These are phyloP conservation scores for Stellera chamaejasme DNA, from an alignment of 345 rosid genomes.

Conservation along the genomic window DNA sequence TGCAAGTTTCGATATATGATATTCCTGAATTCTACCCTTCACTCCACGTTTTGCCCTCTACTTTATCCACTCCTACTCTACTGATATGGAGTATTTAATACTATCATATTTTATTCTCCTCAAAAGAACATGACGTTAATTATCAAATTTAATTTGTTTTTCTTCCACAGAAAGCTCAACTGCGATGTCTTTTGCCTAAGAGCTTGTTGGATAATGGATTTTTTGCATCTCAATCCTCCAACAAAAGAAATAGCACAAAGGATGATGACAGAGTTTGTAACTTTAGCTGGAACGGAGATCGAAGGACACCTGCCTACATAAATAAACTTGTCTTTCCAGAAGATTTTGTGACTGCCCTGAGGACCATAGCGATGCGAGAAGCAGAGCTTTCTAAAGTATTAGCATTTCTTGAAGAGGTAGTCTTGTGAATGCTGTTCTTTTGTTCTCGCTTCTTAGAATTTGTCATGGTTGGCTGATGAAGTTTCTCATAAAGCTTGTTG, in stretches of 20 bases:
- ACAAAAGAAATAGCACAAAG: slow-evolving; percentile 18
- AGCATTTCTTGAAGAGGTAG: slow-evolving; percentile 78
- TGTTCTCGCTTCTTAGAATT: neutral
- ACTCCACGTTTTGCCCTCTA: too few relatives aligned
- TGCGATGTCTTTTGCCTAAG: slow-evolving; percentile 79
- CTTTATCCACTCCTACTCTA: neutral
- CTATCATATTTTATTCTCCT: slow-evolving; percentile 1
- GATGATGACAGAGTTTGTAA: slow-evolving; percentile 24
- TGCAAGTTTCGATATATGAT: neutral
- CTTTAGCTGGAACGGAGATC: slow-evolving; percentile 94
- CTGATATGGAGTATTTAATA: neutral
- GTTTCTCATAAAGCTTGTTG: slow-evolving; percentile 46
- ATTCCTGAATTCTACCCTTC: neutral
- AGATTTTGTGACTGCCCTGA: slow-evolving; percentile 65
- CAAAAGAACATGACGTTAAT: neutral
- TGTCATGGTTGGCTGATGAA: slow-evolving; percentile 11
- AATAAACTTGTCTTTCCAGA: slow-evolving; percentile 78
- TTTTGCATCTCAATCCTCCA: slow-evolving; percentile 35
- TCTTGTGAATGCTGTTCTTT: slow-evolving; percentile 2
- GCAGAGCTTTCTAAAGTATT: slow-evolving; percentile 63
- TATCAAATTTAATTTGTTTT: slow-evolving; percentile 11
- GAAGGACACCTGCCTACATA: slow-evolving; percentile 60
- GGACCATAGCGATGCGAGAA: slow-evolving; percentile 79
- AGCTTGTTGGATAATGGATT: slow-evolving; percentile 54
- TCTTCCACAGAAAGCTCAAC: slow-evolving; percentile 57